Evolutionary conservation across 495 filamentous ascomycete species (phyloP).

Genomic region (Annulohypoxylon nitens): DNA sequence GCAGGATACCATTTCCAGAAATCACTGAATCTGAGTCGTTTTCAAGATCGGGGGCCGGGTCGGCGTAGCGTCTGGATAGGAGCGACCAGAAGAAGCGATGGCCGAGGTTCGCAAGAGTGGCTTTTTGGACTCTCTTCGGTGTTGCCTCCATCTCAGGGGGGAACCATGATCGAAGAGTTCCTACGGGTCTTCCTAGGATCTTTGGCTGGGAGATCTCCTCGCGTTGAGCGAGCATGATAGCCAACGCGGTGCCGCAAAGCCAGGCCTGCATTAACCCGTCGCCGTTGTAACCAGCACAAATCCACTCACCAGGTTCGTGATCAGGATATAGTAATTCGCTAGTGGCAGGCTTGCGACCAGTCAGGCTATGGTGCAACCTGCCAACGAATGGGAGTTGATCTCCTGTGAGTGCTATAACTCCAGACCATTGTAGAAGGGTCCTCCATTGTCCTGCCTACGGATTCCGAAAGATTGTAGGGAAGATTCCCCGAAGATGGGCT

Average conservation of each 20-base stretch:
- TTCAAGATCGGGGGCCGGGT: not conserved
- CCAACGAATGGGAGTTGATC: constrained; percentile 66
- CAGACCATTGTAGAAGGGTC: constrained; percentile 55
- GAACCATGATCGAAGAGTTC: constrained; percentile 48
- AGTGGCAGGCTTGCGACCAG: constrained; percentile 32
- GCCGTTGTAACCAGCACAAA: constrained; percentile 61
- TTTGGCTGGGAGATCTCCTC: constrained; percentile 7
- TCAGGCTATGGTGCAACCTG: constrained; percentile 49
- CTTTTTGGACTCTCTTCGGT: constrained; percentile 44
- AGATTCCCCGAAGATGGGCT: constrained; percentile 46
- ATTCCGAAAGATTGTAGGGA: constrained; percentile 42
- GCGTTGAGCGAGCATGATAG: constrained; percentile 54
- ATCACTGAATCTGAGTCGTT: not conserved
- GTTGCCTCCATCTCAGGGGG: constrained; percentile 49
- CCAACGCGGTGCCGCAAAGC: constrained; percentile 59
- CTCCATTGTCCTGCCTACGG: constrained; percentile 10
- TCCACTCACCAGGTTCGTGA: constrained; percentile 55
- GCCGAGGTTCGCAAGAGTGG: constrained; percentile 35
- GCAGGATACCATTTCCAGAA: too few species aligned
- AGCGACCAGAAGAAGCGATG: constrained; percentile 25
- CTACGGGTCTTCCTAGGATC: constrained; percentile 11
- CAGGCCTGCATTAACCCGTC: constrained; percentile 65
- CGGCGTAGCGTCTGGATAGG: not conserved
- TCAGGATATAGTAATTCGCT: not conserved
- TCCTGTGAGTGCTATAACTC: constrained; percentile 60